Conservation (phyloP, 192 early-diverging fungal genomes). For the Backusella morwellensis region DNA sequence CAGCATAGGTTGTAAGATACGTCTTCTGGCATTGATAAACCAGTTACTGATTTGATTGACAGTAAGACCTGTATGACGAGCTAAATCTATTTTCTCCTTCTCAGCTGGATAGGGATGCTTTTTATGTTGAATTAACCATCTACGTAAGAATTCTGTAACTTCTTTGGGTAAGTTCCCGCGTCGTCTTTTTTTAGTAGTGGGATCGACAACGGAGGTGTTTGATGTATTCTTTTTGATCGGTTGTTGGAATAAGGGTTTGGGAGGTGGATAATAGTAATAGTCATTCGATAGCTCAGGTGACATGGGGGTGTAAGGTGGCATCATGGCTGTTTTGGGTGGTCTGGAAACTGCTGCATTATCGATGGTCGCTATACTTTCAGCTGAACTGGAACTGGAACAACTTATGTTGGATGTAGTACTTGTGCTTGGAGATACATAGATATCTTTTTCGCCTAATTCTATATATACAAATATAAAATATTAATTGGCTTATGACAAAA, state of each 20-base stretch:
- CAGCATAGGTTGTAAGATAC: constrained; percentile 51
- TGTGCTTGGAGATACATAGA: constrained; percentile 20
- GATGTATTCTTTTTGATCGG: constrained; percentile 3
- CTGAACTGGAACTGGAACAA: constrained; percentile 9
- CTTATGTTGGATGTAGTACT: constrained; percentile 19
- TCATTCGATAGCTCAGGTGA: constrained; percentile 4
- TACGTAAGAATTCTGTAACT: constrained; percentile 42
- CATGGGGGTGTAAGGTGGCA: background rate
- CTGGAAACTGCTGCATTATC: background rate
- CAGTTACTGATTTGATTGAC: constrained; percentile 61
- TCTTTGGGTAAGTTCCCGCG: constrained; percentile 44
- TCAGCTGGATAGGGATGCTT: constrained; percentile 58
- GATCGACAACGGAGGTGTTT: background rate
- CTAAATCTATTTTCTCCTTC: constrained; percentile 48
- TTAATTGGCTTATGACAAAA: background rate
- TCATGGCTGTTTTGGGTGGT: background rate
- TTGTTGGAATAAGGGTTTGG: background rate
- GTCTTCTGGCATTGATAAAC: constrained; percentile 60
- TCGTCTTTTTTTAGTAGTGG: constrained; percentile 25
- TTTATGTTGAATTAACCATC: constrained; percentile 50
- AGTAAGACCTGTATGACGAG: constrained; percentile 45
- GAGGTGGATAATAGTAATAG: background rate
- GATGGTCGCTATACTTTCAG: constrained; percentile 18
- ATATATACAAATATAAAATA: constrained; percentile 11
- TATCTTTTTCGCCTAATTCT: background rate